Percentiles rank a stretch among this genome's conserved stretches.
These are phyloP conservation scores for Heritiera fomes DNA, from an alignment of 345 rosid genomes.

Conservation along the genomic window DNA sequence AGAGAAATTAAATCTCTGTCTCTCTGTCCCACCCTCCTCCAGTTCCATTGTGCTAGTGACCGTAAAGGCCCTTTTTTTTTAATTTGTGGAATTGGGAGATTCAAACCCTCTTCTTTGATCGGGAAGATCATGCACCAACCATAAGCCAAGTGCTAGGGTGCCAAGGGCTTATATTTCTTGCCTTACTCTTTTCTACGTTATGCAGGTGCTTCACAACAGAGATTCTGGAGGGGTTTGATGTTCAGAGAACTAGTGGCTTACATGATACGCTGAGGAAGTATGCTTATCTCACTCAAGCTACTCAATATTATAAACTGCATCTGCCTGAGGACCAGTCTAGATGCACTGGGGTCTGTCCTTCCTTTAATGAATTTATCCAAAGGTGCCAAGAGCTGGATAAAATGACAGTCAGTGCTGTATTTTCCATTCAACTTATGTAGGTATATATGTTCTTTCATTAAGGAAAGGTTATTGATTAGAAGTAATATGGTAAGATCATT, in stretches of 20 bases:
- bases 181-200: constrained; percentile 16
- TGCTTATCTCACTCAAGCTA: constrained; percentile 65
- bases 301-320: constrained; percentile 53
- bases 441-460: constrained; percentile 38
- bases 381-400: constrained; percentile 78
- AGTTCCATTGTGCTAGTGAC: neutral
- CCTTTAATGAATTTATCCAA: constrained; percentile 56
- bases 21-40: neutral
- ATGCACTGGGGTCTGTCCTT: constrained; percentile 46
- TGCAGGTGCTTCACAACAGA: constrained; percentile 91
- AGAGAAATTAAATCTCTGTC: neutral
- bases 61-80: neutral
- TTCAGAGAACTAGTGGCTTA: constrained; percentile 70
- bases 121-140: neutral
- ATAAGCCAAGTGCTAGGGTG: neutral
- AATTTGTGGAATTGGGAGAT: neutral
- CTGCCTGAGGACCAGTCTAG: constrained; percentile 40
- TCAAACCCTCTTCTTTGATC: neutral
- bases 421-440: constrained; percentile 95
- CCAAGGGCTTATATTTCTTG: neutral
- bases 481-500: neutral
- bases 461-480: neutral
- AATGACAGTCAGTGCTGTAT: constrained; percentile 84
- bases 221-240: constrained; percentile 89
- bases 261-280: constrained; percentile 80